A percentile compares a stretch with the other conserved stretches of the same genome.
These are phyloP conservation scores for Cordyceps pruinosa DNA, from an alignment of 2,329 filamentous ascomycete genomes.

Conservation along the genomic window DNA sequence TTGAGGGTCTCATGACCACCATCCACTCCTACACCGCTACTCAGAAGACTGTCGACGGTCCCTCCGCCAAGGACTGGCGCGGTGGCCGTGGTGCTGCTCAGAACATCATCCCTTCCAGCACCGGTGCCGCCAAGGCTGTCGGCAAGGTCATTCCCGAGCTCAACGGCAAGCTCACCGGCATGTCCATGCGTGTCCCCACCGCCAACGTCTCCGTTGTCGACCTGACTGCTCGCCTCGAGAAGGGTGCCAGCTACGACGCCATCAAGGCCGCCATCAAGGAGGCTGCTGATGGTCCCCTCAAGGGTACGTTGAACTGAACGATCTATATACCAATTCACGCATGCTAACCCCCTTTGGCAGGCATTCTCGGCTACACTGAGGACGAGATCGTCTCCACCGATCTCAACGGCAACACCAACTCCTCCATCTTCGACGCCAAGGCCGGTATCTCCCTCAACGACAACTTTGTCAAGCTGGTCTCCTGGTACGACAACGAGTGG, in stretches of 20 bases:
- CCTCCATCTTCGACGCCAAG: slow-evolving; percentile 99
- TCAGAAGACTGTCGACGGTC: slow-evolving; percentile 98
- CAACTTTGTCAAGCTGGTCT: slow-evolving; percentile 97
- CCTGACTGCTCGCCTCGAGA: slow-evolving; percentile 89
- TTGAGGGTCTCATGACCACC: slow-evolving; percentile 99
- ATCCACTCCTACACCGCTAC: slow-evolving; percentile 99
- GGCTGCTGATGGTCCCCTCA: slow-evolving; percentile 74
- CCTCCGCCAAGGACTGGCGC: slow-evolving; percentile 98
- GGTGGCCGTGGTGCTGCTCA: slow-evolving; percentile 97
- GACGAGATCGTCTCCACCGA: slow-evolving; percentile 94
- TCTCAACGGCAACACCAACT: slow-evolving; percentile 85
- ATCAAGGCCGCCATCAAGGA: slow-evolving; percentile 92
- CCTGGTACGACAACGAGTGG: slow-evolving; percentile 99
- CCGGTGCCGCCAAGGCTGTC: slow-evolving; percentile 98
- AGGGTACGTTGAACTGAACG: slow-evolving; percentile 52
- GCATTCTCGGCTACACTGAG: slow-evolving; percentile 90
- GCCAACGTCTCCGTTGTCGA: slow-evolving; percentile 99
- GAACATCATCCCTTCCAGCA: slow-evolving; percentile 99
- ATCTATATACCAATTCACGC: background rate
- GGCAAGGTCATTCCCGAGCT: slow-evolving; percentile 98
- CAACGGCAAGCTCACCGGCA: slow-evolving; percentile 99
- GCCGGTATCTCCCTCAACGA: slow-evolving; percentile 97
- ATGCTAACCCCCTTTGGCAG: slow-evolving; percentile 34
- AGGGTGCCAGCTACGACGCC: slow-evolving; percentile 77
- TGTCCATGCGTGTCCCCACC: slow-evolving; percentile 98